These are phyloP conservation scores for Drechslerella coelobrocha DNA, from an alignment of 2,329 filamentous ascomycete genomes.

Conservation along the genomic window DNA sequence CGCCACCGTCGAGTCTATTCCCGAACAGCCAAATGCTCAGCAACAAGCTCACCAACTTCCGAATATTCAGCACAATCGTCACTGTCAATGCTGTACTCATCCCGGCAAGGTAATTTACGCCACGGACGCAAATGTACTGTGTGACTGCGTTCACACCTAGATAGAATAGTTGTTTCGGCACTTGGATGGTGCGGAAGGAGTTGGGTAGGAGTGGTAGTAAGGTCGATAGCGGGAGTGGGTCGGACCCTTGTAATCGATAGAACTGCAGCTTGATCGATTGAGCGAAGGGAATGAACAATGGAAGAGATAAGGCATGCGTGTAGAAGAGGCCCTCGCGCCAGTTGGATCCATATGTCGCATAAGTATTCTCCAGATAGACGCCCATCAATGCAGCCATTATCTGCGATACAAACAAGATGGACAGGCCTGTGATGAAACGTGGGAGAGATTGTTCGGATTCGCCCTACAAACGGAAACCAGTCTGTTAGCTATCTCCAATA, in stretches of 20 bases:
- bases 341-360: conserved; percentile 81
- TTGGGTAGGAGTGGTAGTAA: conserved; percentile 53
- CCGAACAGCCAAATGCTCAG: conserved; percentile 95
- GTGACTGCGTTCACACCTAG: conserved; percentile 81
- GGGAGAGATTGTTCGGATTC: conserved; percentile 57
- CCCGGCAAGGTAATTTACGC: conserved; percentile 91
- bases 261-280: conserved; percentile 71
- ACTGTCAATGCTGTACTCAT: conserved; percentile 90
- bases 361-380: conserved; percentile 90
- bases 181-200: conserved; percentile 56
- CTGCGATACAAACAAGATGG: conserved; percentile 85
- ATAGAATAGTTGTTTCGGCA: conserved; percentile 75
- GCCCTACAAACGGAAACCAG: conserved; percentile 22
- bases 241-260: conserved; percentile 68
- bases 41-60: conserved; percentile 89
- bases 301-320: conserved; percentile 76
- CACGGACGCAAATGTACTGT: conserved; percentile 92
- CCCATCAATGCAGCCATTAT: conserved; percentile 92
- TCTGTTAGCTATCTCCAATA: conserved; percentile 19
- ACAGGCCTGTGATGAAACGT: conserved; percentile 73
- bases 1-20: conserved; percentile 77
- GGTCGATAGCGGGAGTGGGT: conserved; percentile 61
- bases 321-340: conserved; percentile 98
- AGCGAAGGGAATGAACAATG: conserved; percentile 76
- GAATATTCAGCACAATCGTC: conserved; percentile 92